A percentile compares a stretch with the other conserved stretches of the same genome.
phyloP scores from a whole-genome alignment of 192 early-diverging fungal genomes.

The Neocallimastix lanati region DNA sequence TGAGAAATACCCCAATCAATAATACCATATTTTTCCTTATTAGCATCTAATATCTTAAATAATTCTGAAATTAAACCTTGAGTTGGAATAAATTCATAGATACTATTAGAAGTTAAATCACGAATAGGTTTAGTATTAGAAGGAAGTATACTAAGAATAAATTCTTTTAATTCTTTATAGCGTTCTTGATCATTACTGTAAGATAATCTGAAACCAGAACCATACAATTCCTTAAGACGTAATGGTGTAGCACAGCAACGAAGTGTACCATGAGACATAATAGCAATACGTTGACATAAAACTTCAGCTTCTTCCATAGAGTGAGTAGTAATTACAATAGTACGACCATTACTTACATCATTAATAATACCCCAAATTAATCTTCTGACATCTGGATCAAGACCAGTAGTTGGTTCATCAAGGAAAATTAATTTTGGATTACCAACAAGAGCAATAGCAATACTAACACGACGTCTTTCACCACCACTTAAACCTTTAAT shows the following conservation, averaged over 20 bases:
- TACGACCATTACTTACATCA: constrained; percentile 28
- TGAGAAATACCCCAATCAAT: constrained; percentile 55
- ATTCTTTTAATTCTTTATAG: constrained; percentile 17
- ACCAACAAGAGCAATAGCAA: constrained; percentile 56
- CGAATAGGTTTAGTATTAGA: constrained; percentile 15
- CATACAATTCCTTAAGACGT: constrained; percentile 47
- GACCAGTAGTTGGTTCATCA: constrained; percentile 65
- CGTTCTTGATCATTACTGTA: constrained; percentile 21
- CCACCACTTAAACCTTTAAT: constrained; percentile 50
- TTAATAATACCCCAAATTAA: constrained; percentile 54
- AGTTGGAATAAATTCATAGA: constrained; percentile 44
- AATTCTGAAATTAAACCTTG: constrained; percentile 25
- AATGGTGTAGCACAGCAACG: constrained; percentile 39
- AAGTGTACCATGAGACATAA: constrained; percentile 53
- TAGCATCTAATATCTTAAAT: constrained; percentile 38
- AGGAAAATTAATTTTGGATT: constrained; percentile 48
- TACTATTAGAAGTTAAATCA: constrained; percentile 26
- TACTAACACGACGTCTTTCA: constrained; percentile 53
- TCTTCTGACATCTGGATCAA: constrained; percentile 53
- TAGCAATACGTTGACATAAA: constrained; percentile 51
- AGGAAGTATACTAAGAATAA: constrained; percentile 13
- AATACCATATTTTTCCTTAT: constrained; percentile 36
- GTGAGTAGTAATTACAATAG: constrained; percentile 34
- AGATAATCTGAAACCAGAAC: constrained; percentile 44
- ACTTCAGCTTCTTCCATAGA: constrained; percentile 66